Evolutionary conservation across 75 land plant species (phyloP).

Genomic region (Picea sitchensis): DNA sequence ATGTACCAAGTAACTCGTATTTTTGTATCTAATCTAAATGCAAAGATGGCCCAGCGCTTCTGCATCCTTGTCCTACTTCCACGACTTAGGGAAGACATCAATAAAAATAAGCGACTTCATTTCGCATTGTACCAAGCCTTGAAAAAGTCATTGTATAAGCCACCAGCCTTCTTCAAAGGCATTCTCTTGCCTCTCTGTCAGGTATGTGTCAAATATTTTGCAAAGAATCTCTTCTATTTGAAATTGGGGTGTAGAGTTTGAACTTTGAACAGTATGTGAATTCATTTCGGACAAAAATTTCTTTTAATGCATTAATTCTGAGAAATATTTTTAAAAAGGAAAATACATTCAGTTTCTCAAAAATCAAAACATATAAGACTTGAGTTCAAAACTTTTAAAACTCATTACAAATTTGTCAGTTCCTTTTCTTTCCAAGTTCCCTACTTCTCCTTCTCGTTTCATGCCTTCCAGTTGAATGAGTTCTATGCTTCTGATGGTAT

Average conservation of each 20-base stretch:
- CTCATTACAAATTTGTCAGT: not conserved
- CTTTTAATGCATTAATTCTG: not conserved
- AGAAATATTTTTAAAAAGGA: not conserved
- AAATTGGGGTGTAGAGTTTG: too few species aligned
- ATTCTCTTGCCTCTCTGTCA: conserved; percentile 86
- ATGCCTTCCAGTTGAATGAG: not conserved
- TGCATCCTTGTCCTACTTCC: conserved; percentile 87
- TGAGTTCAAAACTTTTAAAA: not conserved
- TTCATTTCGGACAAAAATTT: not conserved
- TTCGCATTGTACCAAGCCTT: conserved; percentile 82
- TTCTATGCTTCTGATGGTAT: not conserved
- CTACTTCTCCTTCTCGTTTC: not conserved
- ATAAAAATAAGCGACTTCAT: conserved; percentile 80
- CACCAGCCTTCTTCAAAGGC: conserved; percentile 89
- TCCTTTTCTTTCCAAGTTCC: too few species aligned
- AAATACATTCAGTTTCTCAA: not conserved
- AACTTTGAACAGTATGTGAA: not conserved
- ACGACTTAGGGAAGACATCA: conserved; percentile 82
- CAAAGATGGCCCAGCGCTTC: conserved; percentile 77
- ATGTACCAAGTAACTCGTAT: conserved; percentile 91
- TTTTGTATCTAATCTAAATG: conserved; percentile 85
- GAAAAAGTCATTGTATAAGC: conserved; percentile 87
- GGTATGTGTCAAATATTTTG: conserved; percentile 32
- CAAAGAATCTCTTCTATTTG: not conserved
- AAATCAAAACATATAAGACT: not conserved